Evolutionary conservation across 2,329 filamentous ascomycete species (phyloP).

Genomic region (Fusarium burgessii): DNA sequence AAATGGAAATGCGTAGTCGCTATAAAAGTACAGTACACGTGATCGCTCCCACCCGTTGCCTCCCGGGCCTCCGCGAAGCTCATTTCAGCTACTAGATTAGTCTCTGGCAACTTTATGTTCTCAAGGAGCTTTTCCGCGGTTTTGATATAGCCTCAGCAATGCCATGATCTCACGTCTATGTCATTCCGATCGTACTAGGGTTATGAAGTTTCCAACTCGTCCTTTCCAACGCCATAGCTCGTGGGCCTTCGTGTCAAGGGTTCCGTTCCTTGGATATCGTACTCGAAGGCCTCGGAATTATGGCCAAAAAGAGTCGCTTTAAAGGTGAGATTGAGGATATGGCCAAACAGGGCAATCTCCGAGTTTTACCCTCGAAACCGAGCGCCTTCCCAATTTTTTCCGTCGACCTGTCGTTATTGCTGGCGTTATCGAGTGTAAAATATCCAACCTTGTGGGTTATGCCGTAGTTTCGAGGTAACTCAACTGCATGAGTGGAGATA

Average conservation of each 20-base stretch:
- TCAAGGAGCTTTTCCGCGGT: too few relatives aligned
- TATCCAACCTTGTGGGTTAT: conserved; percentile 1
- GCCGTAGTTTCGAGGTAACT: neutral
- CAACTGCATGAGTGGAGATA: conserved; percentile 7
- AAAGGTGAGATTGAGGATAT: conserved; percentile 25
- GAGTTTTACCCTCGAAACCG: conserved; percentile 6
- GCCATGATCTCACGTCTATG: neutral
- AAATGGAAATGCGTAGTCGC: too few relatives aligned
- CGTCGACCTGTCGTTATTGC: conserved; percentile 30
- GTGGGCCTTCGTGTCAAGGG: neutral
- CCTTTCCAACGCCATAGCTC: conserved; percentile 21
- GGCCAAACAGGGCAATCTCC: conserved; percentile 21
- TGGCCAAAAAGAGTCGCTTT: conserved; percentile 31
- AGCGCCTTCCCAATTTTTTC: conserved; percentile 16
- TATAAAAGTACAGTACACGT: too few relatives aligned
- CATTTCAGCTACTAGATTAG: too few relatives aligned
- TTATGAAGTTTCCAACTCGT: conserved; percentile 30
- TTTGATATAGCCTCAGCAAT: too few relatives aligned
- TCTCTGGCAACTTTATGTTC: too few relatives aligned
- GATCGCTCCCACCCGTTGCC: too few relatives aligned
- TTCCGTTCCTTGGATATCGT: neutral
- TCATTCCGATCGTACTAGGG: neutral
- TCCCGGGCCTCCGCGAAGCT: too few relatives aligned
- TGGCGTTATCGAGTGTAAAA: conserved; percentile 28
- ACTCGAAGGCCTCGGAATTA: conserved; percentile 25